Base-by-base conservation (phyloP, 2,329 filamentous ascomycete genomes). In the Sclerotinia trifoliorum region DNA sequence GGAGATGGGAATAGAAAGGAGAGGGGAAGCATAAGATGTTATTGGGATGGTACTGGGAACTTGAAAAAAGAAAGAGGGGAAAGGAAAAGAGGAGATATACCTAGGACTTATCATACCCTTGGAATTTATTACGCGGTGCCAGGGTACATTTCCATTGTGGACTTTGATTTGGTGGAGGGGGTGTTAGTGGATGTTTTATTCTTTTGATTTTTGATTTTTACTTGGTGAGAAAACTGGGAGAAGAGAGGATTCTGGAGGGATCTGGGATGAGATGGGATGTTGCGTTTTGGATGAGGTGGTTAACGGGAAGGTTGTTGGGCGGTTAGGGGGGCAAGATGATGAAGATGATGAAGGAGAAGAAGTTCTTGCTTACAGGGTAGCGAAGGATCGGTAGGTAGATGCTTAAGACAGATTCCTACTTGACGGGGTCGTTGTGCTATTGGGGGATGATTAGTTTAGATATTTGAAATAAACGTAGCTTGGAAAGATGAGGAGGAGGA, bases 101-200 rank as follows among this genome's bases (percentile, higher is more conserved):
- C 94, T 87, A 10, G 91, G 91, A 56, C 93, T 96, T 73, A 98
- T 96, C 69, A 87, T 83, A 29, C 94, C 94, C 79, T 91, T 94
- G 19, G 92, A 82, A 78, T 94, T 97, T 77, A 98, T 90, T 69
- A 98, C 92, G 68, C 95, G 84, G 81, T 98, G 94, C 94, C 94
- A 98, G 0, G 94, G 94, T 4, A 98, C 94, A 72, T 90, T 97
- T 32, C 82, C 83, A 69, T 85, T 83, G 78, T 97, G 90, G 80
- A 90, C 96, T 68, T 79, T 83, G 67, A 77, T 72, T 74, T 68
- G 86, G 83, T 19, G 70, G 1, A 93, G 86, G 19, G 97, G 87
- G 77, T 15, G 39, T 42, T 42, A 42, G 39, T 17, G 39, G 13
- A 5, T 42, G 39, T 42, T 42, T 42, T 39, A 39, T 13, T 35